Conservation (phyloP, 306 rosid species). For the Trifolium subterraneum region DNA sequence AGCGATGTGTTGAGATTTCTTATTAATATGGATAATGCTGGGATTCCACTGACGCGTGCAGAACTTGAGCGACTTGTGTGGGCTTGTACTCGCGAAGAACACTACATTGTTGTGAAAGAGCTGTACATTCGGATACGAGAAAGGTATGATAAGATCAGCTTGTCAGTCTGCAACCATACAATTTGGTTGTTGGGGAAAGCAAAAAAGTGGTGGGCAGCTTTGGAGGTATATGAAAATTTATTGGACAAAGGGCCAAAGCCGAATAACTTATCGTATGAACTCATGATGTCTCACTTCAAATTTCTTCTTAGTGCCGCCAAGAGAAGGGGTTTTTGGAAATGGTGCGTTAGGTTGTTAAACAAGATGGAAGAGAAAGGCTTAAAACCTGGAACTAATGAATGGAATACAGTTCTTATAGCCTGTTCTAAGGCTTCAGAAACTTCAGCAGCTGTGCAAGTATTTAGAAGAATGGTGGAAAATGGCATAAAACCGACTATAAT, state of each 20-base stretch:
- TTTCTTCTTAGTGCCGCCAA: constrained; percentile 79
- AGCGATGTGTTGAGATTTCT: constrained; percentile 68
- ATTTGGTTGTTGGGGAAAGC: constrained; percentile 98
- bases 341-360: constrained; percentile 92
- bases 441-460: constrained; percentile 75
- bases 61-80: constrained; percentile 79
- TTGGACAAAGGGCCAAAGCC: constrained; percentile 94
- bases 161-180: constrained; percentile 88
- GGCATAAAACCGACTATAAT: constrained; percentile 87
- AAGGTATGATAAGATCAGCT: constrained; percentile 61
- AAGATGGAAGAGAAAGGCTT: constrained; percentile 97
- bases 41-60: constrained; percentile 58
- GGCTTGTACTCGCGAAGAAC: constrained; percentile 96
- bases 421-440: constrained; percentile 95
- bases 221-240: constrained; percentile 89
- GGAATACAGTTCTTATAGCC: constrained; percentile 93
- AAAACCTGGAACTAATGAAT: constrained; percentile 83
- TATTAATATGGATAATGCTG: constrained; percentile 68
- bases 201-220: constrained; percentile 97
- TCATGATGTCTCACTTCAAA: constrained; percentile 78
- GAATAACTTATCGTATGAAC: constrained; percentile 82
- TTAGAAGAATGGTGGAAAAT: constrained; percentile 90
- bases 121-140: constrained; percentile 76
- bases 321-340: constrained; percentile 84
- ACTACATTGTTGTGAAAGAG: constrained; percentile 76